Conservation (phyloP, 306 rosid genomes). For the Benincasa hispida region DNA sequence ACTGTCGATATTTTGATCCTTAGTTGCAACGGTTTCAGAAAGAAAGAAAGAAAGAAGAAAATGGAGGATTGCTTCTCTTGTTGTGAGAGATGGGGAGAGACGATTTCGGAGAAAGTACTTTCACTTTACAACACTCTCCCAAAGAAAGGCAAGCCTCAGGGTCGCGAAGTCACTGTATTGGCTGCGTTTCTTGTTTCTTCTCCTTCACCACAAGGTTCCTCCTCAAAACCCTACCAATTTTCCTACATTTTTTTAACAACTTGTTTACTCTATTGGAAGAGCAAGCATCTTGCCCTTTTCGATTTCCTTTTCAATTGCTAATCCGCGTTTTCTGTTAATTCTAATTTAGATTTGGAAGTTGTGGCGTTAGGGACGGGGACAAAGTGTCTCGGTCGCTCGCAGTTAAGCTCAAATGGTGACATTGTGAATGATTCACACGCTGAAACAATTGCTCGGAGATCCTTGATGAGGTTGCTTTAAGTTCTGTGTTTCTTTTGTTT, state of each 20-base stretch:
- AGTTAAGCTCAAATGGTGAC: constrained; percentile 51
- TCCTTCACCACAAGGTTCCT: constrained; percentile 41
- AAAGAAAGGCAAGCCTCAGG: constrained; percentile 91
- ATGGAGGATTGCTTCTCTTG: constrained; percentile 12
- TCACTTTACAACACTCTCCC: constrained; percentile 50
- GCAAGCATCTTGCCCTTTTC: neutral
- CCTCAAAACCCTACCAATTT: neutral
- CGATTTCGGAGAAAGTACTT: constrained; percentile 41
- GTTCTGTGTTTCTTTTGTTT: neutral
- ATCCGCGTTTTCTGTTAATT: neutral
- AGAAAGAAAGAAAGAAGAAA: neutral
- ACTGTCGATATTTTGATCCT: too few relatives aligned
- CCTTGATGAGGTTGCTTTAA: constrained; percentile 49
- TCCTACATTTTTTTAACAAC: neutral
- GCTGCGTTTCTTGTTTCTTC: constrained; percentile 81
- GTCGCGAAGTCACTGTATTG: constrained; percentile 72
- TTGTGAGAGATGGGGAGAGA: constrained; percentile 28
- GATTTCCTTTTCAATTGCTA: neutral
- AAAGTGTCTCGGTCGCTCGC: constrained; percentile 79
- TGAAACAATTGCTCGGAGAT: constrained; percentile 68
- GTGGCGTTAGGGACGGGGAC: constrained; percentile 88
- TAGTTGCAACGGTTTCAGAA: neutral
- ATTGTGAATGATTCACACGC: constrained; percentile 85
- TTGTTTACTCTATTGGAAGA: neutral
- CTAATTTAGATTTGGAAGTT: constrained; percentile 48